Evolutionary conservation across 2,329 filamentous ascomycete genomes (phyloP).

Genomic region (Akanthomyces dipterigenus): DNA sequence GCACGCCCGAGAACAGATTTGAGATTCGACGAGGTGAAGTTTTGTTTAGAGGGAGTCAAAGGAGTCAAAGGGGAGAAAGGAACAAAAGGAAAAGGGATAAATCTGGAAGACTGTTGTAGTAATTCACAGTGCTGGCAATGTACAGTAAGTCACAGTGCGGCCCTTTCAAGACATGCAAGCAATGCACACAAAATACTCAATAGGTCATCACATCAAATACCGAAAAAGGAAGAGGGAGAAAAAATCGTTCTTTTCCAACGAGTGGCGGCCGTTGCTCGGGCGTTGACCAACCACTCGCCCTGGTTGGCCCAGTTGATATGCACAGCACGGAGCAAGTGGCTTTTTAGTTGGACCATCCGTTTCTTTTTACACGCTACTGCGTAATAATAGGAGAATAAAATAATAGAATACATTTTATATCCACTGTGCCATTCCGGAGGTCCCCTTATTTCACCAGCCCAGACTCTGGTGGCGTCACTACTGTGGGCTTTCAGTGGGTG

Average conservation of each 20-base stretch:
- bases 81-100: background rate
- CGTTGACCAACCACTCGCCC: background rate
- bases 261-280: background rate
- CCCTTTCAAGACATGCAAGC: no score
- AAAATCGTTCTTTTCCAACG: background rate
- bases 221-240: background rate
- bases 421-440: background rate
- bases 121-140: background rate
- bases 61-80: no score
- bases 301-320: background rate
- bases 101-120: background rate
- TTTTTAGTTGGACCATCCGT: background rate
- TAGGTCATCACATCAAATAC: no score
- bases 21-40: background rate
- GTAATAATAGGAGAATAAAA: background rate
- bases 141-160: background rate
- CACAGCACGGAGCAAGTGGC: background rate
- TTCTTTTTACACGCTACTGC: background rate
- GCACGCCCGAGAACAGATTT: background rate
- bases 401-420: background rate
- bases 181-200: no score
- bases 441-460: background rate
- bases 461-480: background rate
- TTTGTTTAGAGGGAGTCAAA: background rate
- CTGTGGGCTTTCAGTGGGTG: background rate